Base-by-base conservation (phyloP, 768 basidiomycete species). In the Lentinula sp. region DNA sequence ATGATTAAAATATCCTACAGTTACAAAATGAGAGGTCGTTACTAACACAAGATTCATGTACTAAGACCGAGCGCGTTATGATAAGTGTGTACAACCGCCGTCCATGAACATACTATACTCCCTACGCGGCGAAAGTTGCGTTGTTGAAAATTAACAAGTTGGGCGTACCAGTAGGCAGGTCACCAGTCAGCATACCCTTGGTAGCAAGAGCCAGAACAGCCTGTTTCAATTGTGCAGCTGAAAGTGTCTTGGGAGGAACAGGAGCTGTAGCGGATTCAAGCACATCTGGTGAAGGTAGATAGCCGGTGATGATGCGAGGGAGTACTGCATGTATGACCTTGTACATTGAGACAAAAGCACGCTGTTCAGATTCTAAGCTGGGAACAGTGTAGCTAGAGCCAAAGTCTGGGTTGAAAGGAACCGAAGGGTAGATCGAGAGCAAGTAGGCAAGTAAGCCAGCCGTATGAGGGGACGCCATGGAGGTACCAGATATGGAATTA, bases 381-480 rank as follows among this genome's bases (percentile, higher is more conserved):
- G 76, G 57, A 18, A 80, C 71, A 49, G 76, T 64, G 60, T 75
- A 70, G 51, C 77, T 72, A 21, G 71, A 62, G 59, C 73, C 68
- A 62, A 84, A 66, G 4, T 65, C 58, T 16, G 88, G 87, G 55
- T 56, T 56, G 71, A 91, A 92, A 1, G 77, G 72, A 53, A 73
- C 65, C 0, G 85, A 85, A 3, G 89, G 90, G 76, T 95, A 90
- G 68, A 96, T 82, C 28, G 93, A 94, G 61, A 98, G 84, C 64
- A 94, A 82, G 81, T 98, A 98, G 11, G 95, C 95, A 56, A 93
- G 76, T 58, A 97, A 76, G 65, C 96, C 96, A 61, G 91, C 91
- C 46, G 84, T 86, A 76, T 96, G 95, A 50, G 96, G 96, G 6
- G 91, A 91, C 13, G 95, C 95, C 94, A 97, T 97, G 15, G 91